phyloP scores from a whole-genome alignment of 1,139 yeast species.

The Yamadazyma aaseri region DNA sequence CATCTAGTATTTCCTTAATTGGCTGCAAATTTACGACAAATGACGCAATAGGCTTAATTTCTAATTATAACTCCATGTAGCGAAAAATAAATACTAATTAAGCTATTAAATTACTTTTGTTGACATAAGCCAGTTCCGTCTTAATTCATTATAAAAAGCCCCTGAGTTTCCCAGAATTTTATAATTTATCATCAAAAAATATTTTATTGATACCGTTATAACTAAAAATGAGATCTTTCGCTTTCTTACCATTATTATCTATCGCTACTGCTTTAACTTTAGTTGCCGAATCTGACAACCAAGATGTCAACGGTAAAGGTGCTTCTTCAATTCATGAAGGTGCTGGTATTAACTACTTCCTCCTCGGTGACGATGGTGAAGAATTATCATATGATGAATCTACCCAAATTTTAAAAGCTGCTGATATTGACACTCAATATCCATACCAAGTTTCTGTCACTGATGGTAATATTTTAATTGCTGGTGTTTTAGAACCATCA shows the following conservation, averaged over 20 bases:
- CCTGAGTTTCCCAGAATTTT: too few species aligned
- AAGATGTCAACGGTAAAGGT: slow-evolving; percentile 25
- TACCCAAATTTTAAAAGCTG: slow-evolving; percentile 3
- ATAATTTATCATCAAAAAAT: too few species aligned
- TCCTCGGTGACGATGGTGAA: slow-evolving; percentile 16
- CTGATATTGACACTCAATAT: slow-evolving; percentile 20
- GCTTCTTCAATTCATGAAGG: slow-evolving; percentile 48
- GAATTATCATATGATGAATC: slow-evolving; percentile 10
- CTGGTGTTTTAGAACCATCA: slow-evolving; percentile 22
- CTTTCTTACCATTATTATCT: slow-evolving; percentile 17
- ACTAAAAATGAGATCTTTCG: slow-evolving; percentile 16
- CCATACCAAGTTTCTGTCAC: slow-evolving; percentile 7
- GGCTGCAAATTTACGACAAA: slow-evolving; percentile 1
- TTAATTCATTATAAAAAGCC: too few species aligned
- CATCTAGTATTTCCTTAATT: slow-evolving; percentile 1
- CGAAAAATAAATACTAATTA: too few species aligned
- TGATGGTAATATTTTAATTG: slow-evolving; percentile 16
- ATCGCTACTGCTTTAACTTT: slow-evolving; percentile 23
- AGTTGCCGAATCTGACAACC: slow-evolving; percentile 21
- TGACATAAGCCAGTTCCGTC: too few species aligned
- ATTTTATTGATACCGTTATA: too few species aligned
- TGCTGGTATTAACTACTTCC: slow-evolving; percentile 53
- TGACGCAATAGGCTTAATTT: not conserved
- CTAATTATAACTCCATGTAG: slow-evolving; percentile 1
- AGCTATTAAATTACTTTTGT: too few species aligned